Conservation (phyloP, 345 rosid species). For the Zanthoxylum bungeanum region DNA sequence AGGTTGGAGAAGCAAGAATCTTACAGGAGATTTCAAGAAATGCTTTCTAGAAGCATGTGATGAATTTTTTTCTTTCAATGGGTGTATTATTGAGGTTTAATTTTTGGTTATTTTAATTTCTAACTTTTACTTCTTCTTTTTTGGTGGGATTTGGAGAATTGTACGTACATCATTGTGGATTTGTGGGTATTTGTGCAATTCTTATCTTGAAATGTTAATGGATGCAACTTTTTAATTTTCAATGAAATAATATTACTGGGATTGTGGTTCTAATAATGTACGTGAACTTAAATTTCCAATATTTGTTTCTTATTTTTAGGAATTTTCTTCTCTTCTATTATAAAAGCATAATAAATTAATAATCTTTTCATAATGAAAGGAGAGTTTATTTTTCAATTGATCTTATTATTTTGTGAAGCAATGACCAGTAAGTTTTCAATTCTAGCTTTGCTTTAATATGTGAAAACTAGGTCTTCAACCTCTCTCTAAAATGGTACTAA, state of each 20-base stretch:
- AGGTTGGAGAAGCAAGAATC: conserved; percentile 94
- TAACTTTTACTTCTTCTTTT: conserved; percentile 7
- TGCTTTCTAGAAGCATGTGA: conserved; percentile 70
- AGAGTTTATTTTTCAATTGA: too few species aligned
- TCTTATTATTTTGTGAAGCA: too few species aligned
- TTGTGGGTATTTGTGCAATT: conserved; percentile 23
- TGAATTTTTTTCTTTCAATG: not conserved
- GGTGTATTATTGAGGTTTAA: not conserved
- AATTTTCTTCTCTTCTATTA: too few species aligned
- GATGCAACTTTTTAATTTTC: not conserved
- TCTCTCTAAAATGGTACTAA: not conserved
- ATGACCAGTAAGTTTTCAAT: not conserved
- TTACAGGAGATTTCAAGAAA: conserved; percentile 81
- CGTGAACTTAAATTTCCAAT: too few species aligned
- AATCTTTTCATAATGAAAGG: too few species aligned
- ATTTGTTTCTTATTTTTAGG: too few species aligned
- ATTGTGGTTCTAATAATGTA: too few species aligned
- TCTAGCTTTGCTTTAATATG: too few species aligned
- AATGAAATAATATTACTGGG: too few species aligned
- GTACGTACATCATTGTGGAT: conserved; percentile 13
- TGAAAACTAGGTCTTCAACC: conserved; percentile 9
- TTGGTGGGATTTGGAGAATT: conserved; percentile 14
- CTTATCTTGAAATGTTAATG: conserved; percentile 9
- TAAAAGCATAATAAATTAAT: too few species aligned
- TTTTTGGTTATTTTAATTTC: not conserved